These are phyloP conservation scores for Akanthomyces dipterigenus DNA, from an alignment of 2,329 filamentous ascomycete species.

Conservation along the genomic window DNA sequence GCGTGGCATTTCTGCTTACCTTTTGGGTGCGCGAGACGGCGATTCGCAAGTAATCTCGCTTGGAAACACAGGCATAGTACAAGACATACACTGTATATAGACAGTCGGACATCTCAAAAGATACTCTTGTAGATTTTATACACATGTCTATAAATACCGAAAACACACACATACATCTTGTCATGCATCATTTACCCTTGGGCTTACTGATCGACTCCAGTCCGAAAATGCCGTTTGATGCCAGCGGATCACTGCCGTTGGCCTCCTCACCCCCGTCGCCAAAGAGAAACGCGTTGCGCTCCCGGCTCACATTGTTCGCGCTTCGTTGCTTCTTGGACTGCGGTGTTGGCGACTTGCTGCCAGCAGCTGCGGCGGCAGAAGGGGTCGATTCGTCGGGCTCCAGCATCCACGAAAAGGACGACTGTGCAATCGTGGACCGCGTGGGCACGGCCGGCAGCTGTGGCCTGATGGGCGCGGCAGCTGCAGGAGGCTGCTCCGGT, in stretches of 20 bases:
- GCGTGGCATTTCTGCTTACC: constrained; percentile 31
- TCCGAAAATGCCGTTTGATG: constrained; percentile 47
- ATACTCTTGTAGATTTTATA: background rate
- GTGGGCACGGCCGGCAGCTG: constrained; percentile 38
- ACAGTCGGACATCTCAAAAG: background rate
- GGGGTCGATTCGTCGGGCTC: constrained; percentile 42
- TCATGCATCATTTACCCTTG: constrained; percentile 16
- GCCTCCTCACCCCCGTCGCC: constrained; percentile 38
- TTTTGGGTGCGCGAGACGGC: constrained; percentile 53
- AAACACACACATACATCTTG: background rate
- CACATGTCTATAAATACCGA: background rate
- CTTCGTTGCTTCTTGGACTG: constrained; percentile 33
- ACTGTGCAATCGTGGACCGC: constrained; percentile 62
- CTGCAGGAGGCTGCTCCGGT: background rate
- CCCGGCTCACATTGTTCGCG: constrained; percentile 40
- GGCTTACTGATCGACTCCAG: constrained; percentile 39
- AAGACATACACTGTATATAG: too few relatives aligned
- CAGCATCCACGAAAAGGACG: constrained; percentile 75
- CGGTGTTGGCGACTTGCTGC: constrained; percentile 25
- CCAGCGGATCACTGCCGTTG: constrained; percentile 26
- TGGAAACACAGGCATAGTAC: background rate
- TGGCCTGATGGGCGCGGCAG: constrained; percentile 26
- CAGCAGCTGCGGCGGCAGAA: constrained; percentile 15
- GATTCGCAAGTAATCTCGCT: background rate
- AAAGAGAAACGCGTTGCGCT: constrained; percentile 54